phyloP scores from a whole-genome alignment of 192 early-diverging fungal genomes.

The Backusella morwellensis region DNA sequence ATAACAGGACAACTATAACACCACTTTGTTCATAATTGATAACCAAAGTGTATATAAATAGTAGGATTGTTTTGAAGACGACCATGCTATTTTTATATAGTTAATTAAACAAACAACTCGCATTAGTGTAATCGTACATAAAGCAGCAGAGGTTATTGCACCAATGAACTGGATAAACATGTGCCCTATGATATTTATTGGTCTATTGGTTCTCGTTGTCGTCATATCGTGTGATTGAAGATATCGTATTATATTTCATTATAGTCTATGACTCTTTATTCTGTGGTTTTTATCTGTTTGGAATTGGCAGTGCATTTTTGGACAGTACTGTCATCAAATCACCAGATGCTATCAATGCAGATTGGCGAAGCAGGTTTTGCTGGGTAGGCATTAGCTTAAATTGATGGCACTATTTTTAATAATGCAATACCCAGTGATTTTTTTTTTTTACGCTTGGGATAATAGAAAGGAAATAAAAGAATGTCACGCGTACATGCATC shows the following conservation, averaged over 20 bases:
- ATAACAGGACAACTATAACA: background rate
- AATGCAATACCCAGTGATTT: background rate
- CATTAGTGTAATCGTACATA: constrained; percentile 46
- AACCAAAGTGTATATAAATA: constrained; percentile 50
- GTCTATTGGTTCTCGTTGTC: constrained; percentile 27
- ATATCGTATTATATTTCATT: constrained; percentile 51
- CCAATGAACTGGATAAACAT: constrained; percentile 42
- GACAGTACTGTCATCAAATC: constrained; percentile 31
- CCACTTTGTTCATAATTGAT: constrained; percentile 31
- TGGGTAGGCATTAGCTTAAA: background rate
- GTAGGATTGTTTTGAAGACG: background rate
- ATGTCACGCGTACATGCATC: constrained; percentile 2
- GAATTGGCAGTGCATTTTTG: constrained; percentile 35
- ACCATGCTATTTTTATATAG: background rate
- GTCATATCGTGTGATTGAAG: constrained; percentile 34
- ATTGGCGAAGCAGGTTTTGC: constrained; percentile 33
- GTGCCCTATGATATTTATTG: constrained; percentile 50
- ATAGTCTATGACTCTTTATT: constrained; percentile 48
- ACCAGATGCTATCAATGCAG: constrained; percentile 32
- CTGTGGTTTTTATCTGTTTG: constrained; percentile 17
- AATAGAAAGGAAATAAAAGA: background rate
- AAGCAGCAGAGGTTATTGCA: constrained; percentile 35
- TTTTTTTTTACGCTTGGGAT: background rate
- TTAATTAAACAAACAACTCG: background rate
- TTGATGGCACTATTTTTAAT: background rate